Conservation (phyloP, 495 filamentous ascomycete genomes). For the Bacidia gigantensis region DNA sequence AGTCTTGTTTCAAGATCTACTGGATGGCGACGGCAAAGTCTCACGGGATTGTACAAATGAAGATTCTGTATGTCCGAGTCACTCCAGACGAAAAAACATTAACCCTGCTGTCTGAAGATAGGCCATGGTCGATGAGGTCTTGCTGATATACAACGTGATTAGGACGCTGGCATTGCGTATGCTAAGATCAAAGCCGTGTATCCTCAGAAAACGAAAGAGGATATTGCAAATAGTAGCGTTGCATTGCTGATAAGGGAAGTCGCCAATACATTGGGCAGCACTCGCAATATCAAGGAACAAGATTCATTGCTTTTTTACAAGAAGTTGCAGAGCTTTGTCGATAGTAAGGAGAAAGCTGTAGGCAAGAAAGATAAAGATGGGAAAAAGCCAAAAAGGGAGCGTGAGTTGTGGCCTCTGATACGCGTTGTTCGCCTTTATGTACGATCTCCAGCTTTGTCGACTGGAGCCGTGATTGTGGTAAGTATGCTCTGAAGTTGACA, state of each 20-base stretch:
- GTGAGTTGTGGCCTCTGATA: slow-evolving; percentile 55
- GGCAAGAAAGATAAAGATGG: slow-evolving; percentile 24
- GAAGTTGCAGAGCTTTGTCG: slow-evolving; percentile 34
- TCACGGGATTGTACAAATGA: slow-evolving; percentile 30
- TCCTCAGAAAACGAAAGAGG: slow-evolving; percentile 38
- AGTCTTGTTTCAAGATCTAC: slow-evolving; percentile 35
- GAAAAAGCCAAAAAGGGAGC: slow-evolving; percentile 22
- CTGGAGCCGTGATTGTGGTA: slow-evolving; percentile 51
- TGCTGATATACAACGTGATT: too few species aligned
- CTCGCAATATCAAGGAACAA: slow-evolving; percentile 27
- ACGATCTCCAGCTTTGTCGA: slow-evolving; percentile 40
- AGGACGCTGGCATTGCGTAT: slow-evolving; percentile 39
- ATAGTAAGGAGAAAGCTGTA: slow-evolving; percentile 36
- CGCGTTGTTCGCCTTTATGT: slow-evolving; percentile 46
- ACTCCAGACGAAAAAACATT: not conserved
- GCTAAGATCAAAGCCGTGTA: slow-evolving; percentile 55
- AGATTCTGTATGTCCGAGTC: slow-evolving; percentile 21
- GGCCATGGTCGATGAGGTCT: slow-evolving; percentile 9
- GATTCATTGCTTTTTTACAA: slow-evolving; percentile 29
- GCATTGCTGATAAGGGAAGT: slow-evolving; percentile 28
- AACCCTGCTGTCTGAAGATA: not conserved
- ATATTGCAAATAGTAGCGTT: slow-evolving; percentile 26
- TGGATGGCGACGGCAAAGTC: slow-evolving; percentile 32
- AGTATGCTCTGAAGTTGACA: too few species aligned
- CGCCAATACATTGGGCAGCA: slow-evolving; percentile 34